Base-by-base conservation (phyloP, 345 rosid species). In the Crucihimalaya himalaica region DNA sequence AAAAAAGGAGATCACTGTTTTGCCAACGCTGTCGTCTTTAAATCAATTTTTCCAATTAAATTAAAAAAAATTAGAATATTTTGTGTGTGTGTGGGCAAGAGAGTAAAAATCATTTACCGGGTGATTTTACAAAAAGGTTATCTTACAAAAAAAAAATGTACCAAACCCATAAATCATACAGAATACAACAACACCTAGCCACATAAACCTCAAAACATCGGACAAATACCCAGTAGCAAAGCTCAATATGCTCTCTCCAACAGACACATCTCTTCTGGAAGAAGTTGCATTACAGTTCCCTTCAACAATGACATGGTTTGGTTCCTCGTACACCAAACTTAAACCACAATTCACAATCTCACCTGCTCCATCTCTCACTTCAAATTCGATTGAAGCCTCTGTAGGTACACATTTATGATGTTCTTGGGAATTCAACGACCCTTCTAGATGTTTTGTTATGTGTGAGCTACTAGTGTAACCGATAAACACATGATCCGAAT, bases 401-500 rank as follows among this genome's bases (percentile, higher is more conserved):
- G 66, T 46, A 65, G 71, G 77, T 45, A 73, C 66, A 46, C 66
- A 65, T 13, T n/a, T 13, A 19, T 63, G 51, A 31, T 73, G 5
- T 6, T 27, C 59, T 28, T n/a, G n/a, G n/a, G n/a, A n/a, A n/a
- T n/a, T n/a, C n/a, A 68, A 12, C 2, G 52, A 39, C 37, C 13
- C 58, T 50, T 74, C 47, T 39, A 59, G 4, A 39, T 67, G 73
- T 2, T 60, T 51, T 50, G 7, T 58, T 46, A 75, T 12, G 20
- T 51, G 68, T 29, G 73, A 59, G 8, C 16, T 5, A 39, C 63
- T 67, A 5, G 37, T 67, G 63, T 67, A 74, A 48, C 78, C 78
- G 2, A 74, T 48, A 40, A 74, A 67, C 67, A 74, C 73, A 74
- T 74, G 78, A 46, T 74, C 72, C 19, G 68, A 37, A 50, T 67